Base-by-base conservation (phyloP, 192 early-diverging fungal genomes). In the Rhizophagus prolifer region DNA sequence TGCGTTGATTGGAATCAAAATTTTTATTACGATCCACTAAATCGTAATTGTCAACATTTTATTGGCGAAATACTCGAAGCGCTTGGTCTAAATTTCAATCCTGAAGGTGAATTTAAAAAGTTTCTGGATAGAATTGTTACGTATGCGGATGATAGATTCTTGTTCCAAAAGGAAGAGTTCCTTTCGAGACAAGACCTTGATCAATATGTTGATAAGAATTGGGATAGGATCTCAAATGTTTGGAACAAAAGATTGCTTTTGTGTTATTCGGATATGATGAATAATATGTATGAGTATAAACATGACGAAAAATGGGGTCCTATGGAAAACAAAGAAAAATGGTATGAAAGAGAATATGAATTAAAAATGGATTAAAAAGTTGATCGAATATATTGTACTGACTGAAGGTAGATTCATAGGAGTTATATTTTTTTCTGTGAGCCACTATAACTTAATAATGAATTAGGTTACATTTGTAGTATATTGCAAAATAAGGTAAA, bases 181-280 rank as follows among this genome's bases (percentile, higher is more conserved):
- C 8, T 41, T 7, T 68, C 66, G 6, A 36, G 66, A 36, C 38
- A 8, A 9, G 38, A 68, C 3, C 28, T 68, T 1, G 38, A 68
- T 12, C 21, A 38, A 9, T 68, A 46, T 44, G 66, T 16, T 10
- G n/a, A 68, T 38, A 2, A 8, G 8, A 16, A 68, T 23, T 68
- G 66, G 66, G 1, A 25, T 23, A 41, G 1, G 19, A 38, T 68
- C n/a, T n/a, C n/a, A 44, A 68, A 68, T 46, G 3, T 41, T n/a
- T 68, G 66, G 66, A 38, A 68, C 46, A 46, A 68, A 23, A 41
- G 38, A 21, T 44, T 68, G 3, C 38, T 68, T 23, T 7, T 68
- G 7, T 68, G 66, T 23, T 68, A 68, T 68, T 68, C 66, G 23
- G 36, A 68, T 68, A 23, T 68, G 21, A 68, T 68, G 66, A 16